Percentiles rank a stretch among this genome's conserved stretches.
These are phyloP conservation scores for Penicillium goetzii DNA, from an alignment of 495 filamentous ascomycete species.

Conservation along the genomic window DNA sequence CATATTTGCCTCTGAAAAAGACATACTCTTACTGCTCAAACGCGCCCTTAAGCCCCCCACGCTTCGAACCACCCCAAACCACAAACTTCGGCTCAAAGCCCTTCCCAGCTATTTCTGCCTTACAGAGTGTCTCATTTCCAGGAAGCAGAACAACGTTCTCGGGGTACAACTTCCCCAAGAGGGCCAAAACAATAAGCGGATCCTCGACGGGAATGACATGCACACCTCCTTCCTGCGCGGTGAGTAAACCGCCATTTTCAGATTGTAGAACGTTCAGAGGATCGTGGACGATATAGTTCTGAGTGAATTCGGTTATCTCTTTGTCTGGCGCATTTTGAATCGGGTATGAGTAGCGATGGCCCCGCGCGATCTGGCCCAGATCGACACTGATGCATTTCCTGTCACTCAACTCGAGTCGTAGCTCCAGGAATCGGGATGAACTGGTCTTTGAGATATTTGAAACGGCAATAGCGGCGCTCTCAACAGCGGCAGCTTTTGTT, in stretches of 20 bases:
- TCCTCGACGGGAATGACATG: neutral
- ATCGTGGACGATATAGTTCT: neutral
- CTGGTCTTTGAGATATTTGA: no score
- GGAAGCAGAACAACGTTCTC: neutral
- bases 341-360: conserved; percentile 35
- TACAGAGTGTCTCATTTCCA: neutral
- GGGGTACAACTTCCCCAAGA: conserved; percentile 1
- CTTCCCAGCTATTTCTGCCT: neutral
- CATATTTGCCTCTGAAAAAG: no score
- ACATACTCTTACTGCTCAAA: neutral
- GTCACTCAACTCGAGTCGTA: conserved; percentile 23
- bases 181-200: neutral
- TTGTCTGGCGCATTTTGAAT: neutral
- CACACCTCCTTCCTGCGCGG: neutral
- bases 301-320: neutral
- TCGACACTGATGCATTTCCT: conserved; percentile 28
- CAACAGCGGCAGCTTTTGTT: neutral
- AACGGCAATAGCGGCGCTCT: neutral
- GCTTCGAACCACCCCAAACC: neutral
- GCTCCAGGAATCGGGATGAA: conserved; percentile 16
- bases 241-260: neutral
- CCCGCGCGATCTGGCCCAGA: conserved; percentile 39
- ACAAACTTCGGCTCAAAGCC: conserved; percentile 4
- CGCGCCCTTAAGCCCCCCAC: neutral
- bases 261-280: neutral